phyloP scores from a whole-genome alignment of 371 early-diverging fungal species.

The Massospora cicadina region DNA sequence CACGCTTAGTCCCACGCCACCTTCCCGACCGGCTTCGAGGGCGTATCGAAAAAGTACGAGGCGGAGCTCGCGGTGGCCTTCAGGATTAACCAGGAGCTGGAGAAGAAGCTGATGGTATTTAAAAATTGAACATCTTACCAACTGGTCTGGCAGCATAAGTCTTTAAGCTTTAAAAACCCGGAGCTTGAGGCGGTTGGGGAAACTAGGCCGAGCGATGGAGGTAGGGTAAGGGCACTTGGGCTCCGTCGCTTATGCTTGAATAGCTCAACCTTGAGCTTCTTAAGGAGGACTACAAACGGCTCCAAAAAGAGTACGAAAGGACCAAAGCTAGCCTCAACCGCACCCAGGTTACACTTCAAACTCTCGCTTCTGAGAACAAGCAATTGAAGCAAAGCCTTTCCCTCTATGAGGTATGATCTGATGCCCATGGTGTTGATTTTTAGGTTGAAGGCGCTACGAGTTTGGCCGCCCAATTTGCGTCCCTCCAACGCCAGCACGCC shows the following conservation, averaged over 20 bases:
- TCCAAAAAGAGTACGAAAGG: background rate
- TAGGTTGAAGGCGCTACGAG: background rate
- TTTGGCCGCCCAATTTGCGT: conserved; percentile 4
- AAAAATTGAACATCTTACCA: background rate
- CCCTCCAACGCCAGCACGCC: conserved; percentile 6
- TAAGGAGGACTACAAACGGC: conserved; percentile 5
- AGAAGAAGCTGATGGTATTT: background rate
- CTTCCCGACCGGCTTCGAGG: background rate
- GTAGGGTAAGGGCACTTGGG: background rate
- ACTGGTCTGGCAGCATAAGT: background rate
- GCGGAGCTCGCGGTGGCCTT: conserved; percentile 1
- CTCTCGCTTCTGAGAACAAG: conserved; percentile 1
- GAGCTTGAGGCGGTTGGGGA: background rate
- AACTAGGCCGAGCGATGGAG: background rate
- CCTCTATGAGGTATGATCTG: conserved; percentile 1
- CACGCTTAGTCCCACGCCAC: background rate
- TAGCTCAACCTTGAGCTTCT: background rate
- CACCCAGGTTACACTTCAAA: background rate
- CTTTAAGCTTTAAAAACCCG: background rate
- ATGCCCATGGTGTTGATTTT: background rate
- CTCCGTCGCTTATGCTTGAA: background rate
- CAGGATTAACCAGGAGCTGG: conserved; percentile 2
- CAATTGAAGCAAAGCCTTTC: background rate
- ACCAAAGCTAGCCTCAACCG: background rate
- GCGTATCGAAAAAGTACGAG: conserved; percentile 6